phyloP scores from a whole-genome alignment of 176 grass and related monocot species.

The Urochloa ruziziensis region DNA sequence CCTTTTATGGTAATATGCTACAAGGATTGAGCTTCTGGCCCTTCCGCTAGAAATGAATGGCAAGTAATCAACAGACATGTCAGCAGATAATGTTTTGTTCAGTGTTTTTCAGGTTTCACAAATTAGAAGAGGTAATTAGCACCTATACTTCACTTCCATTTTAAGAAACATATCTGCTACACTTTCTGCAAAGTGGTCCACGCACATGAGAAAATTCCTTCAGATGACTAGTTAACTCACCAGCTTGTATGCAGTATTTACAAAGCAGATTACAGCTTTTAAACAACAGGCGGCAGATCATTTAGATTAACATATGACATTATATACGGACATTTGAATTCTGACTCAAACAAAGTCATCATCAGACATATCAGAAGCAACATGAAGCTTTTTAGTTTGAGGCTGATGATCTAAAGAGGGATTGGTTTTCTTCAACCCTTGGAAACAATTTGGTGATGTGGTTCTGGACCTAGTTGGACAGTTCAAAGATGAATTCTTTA shows the following conservation, averaged over 20 bases:
- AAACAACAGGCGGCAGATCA: constrained; percentile 24
- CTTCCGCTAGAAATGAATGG: constrained; percentile 29
- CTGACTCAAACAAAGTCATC: constrained; percentile 80
- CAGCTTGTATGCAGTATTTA: constrained; percentile 6
- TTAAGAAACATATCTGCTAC: neutral
- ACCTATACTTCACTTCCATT: neutral
- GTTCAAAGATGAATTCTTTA: constrained; percentile 46
- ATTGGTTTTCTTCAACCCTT: constrained; percentile 46
- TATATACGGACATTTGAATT: constrained; percentile 19
- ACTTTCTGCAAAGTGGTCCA: neutral
- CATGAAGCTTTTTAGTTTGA: constrained; percentile 57
- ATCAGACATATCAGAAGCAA: constrained; percentile 68
- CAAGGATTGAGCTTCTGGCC: constrained; percentile 4
- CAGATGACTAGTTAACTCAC: constrained; percentile 1
- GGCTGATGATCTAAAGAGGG: constrained; percentile 49
- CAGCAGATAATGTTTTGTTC: neutral
- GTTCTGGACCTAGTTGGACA: constrained; percentile 40
- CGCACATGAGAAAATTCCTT: neutral
- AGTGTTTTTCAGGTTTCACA: constrained; percentile 7
- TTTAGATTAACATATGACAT: neutral
- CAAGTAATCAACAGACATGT: constrained; percentile 3
- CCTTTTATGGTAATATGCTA: constrained; percentile 22
- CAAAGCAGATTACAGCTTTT: constrained; percentile 22
- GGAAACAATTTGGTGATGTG: constrained; percentile 36
- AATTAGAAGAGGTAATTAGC: constrained; percentile 10